Conservation (phyloP, 148 eudicot genomes). For the Tetragonia tetragonoides region DNA sequence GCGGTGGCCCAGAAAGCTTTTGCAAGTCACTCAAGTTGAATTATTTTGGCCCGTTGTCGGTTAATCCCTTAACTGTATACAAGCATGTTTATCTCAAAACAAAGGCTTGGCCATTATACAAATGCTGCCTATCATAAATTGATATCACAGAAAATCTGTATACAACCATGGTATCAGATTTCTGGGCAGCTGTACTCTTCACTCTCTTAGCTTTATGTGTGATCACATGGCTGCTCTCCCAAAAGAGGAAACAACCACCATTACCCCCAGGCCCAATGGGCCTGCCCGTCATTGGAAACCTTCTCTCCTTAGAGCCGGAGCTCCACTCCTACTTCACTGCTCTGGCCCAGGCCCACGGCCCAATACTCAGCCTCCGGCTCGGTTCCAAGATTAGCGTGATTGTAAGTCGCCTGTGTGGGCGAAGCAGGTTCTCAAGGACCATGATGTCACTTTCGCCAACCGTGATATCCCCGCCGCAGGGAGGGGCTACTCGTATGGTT, state of each 20-base stretch:
- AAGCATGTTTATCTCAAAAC: too few species aligned
- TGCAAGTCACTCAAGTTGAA: too few species aligned
- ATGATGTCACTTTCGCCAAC: conserved; percentile 65
- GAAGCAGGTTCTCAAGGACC: conserved; percentile 50
- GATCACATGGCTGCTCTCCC: neutral
- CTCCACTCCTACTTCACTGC: conserved; percentile 56
- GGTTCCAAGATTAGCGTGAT: conserved; percentile 48
- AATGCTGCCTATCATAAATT: too few species aligned
- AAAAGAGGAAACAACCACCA: conserved; percentile 15
- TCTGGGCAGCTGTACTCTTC: neutral
- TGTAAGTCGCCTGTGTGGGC: conserved; percentile 51
- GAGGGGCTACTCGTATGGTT: conserved; percentile 45
- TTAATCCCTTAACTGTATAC: too few species aligned
- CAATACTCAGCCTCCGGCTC: conserved; percentile 48
- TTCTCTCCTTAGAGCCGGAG: conserved; percentile 57
- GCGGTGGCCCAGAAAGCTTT: too few species aligned
- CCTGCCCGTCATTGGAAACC: conserved; percentile 60
- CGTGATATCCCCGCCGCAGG: conserved; percentile 59
- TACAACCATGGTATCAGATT: neutral
- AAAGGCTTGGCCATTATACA: too few species aligned
- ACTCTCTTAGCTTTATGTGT: conserved; percentile 7
- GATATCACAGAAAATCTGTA: too few species aligned
- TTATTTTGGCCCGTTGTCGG: too few species aligned
- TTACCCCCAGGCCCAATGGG: conserved; percentile 59
- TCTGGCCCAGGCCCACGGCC: conserved; percentile 55